Evolutionary conservation across 495 filamentous ascomycete genomes (phyloP), one percentile per base, ranked within the genome.

Genomic region (Margaritispora aquatica): DNA sequence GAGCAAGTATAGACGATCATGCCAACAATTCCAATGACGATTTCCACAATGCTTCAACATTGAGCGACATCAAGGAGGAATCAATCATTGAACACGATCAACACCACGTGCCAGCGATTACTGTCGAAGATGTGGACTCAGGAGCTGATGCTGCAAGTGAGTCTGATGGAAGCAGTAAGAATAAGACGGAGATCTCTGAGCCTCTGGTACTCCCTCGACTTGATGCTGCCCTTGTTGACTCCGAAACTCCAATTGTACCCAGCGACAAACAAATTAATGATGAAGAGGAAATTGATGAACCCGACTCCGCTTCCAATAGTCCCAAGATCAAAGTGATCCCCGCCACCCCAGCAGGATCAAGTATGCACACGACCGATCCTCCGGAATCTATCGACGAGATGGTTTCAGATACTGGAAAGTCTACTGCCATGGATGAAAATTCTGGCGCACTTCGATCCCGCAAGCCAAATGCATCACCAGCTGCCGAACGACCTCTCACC

Each of bases 401-500:
- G 7, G 3, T 3, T 46, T 17, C 36, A 9, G 44, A 55, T 38
- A 34, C 57, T 20, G 62, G 46, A 15, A 54, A 58, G 41, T 48
- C 29, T n/a, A 63, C 49, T 9, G 57, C 41, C 7, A 52, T 59
- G 19, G 54, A 57, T 36, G 26, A 53, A 23, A 51, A 61, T 19
- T 31, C 49, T 15, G 57, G 41, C 20, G 15, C 54, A 19, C 10
- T 62, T 1, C 59, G n/a, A 27, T 21, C 48, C 8, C 44, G 65
- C 36, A 67, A 62, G 29, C 36, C 54, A 13, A 48, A 29, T 26
- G 2, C 10, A 26, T 51, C 51, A 9, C 36, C 61, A 26, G n/a
- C 36, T 10, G 46, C 58, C 2, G 66, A 66, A n/a, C 47, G 66
- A 56, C 49, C 60, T 27, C 23, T 61, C 5, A 63, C 63, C n/a